These are phyloP conservation scores for Sugiyamaella smithiae DNA, from an alignment of 805 yeast genomes.

Conservation along the genomic window DNA sequence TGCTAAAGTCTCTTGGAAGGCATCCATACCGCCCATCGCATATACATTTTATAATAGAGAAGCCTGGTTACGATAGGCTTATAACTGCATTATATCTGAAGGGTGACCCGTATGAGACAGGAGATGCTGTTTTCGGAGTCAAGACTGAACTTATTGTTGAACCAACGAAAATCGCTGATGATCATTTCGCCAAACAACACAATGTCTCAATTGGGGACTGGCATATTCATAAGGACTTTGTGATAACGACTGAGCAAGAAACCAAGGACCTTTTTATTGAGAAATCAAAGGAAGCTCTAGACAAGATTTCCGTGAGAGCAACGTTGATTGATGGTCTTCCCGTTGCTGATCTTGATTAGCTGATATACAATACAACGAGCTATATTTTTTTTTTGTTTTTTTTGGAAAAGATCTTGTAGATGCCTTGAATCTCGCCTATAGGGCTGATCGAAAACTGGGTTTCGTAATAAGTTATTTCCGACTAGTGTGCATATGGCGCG, in stretches of 20 bases:
- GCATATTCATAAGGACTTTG: constrained; percentile 19
- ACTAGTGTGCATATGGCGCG: too few species aligned
- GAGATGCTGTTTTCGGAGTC: constrained; percentile 40
- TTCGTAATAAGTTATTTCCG: too few species aligned
- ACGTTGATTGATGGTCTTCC: constrained; percentile 21
- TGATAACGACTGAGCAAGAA: constrained; percentile 17
- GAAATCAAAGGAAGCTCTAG: constrained; percentile 16
- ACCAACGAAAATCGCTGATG: constrained; percentile 13
- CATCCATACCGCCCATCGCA: constrained; percentile 41
- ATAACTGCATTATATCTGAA: constrained; percentile 35
- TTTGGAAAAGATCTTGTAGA: too few species aligned
- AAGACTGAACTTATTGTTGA: constrained; percentile 29
- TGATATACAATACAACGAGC: too few species aligned
- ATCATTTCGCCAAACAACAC: constrained; percentile 14
- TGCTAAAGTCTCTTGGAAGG: constrained; percentile 35
- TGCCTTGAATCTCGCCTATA: too few species aligned
- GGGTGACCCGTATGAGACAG: constrained; percentile 33
- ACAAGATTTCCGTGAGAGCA: constrained; percentile 15
- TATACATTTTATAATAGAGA: constrained; percentile 32
- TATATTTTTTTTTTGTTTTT: too few species aligned
- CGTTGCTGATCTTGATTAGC: constrained; percentile 18
- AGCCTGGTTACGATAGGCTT: constrained; percentile 33
- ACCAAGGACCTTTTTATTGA: constrained; percentile 13
- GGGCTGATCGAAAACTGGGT: too few species aligned
- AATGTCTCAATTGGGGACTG: constrained; percentile 17